Conservation (phyloP, 1,139 yeast genomes). For the Barnettozyma hawaiiensis region DNA sequence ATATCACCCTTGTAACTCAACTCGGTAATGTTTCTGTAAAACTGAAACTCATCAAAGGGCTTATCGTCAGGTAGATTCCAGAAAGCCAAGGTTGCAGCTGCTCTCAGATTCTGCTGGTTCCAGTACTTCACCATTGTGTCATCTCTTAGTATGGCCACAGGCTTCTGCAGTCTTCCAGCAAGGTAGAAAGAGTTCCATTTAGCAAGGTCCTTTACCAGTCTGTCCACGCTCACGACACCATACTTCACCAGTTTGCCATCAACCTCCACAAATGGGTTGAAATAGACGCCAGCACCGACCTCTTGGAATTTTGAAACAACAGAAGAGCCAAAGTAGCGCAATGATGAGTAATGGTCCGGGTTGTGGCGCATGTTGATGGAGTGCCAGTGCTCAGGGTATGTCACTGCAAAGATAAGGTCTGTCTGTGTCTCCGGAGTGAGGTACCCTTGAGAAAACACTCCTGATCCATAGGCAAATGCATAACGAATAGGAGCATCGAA, state of each 20-base stretch:
- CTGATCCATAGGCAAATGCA: constrained; percentile 94
- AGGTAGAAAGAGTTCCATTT: constrained; percentile 83
- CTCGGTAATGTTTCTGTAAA: constrained; percentile 73
- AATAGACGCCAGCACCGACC: constrained; percentile 88
- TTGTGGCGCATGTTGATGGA: constrained; percentile 56
- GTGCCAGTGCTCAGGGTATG: constrained; percentile 73
- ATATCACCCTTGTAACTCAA: constrained; percentile 89
- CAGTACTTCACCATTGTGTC: constrained; percentile 56
- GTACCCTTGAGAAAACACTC: constrained; percentile 74
- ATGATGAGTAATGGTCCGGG: constrained; percentile 70
- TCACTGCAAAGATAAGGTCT: constrained; percentile 83
- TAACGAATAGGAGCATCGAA: constrained; percentile 67
- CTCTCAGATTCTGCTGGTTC: constrained; percentile 71
- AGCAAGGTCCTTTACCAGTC: constrained; percentile 58
- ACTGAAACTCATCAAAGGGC: constrained; percentile 52
- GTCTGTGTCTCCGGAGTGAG: constrained; percentile 54
- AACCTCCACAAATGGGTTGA: constrained; percentile 80
- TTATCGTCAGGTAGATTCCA: constrained; percentile 39
- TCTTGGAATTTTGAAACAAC: constrained; percentile 56
- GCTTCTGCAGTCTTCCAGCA: constrained; percentile 93
- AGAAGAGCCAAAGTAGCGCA: constrained; percentile 56
- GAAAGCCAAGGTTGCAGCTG: constrained; percentile 73
- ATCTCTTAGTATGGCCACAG: constrained; percentile 70
- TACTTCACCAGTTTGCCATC: constrained; percentile 67
- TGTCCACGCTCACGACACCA: constrained; percentile 69